Conservation (phyloP, 345 rosid genomes). For the Hypericum perforatum region DNA sequence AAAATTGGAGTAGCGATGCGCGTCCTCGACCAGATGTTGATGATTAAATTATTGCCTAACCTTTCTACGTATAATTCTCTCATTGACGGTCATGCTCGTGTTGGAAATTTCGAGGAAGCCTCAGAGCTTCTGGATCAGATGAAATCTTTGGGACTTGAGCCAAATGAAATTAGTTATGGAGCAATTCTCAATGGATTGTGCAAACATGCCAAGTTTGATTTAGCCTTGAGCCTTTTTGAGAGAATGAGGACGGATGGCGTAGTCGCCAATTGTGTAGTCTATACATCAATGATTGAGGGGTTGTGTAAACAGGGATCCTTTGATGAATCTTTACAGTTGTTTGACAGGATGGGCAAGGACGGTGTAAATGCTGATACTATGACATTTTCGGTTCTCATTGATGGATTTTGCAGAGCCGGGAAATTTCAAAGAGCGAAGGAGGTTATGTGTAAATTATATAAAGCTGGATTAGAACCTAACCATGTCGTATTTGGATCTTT, state of each 20-base stretch:
- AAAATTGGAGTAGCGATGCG: constrained; percentile 46
- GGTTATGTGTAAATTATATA: constrained; percentile 54
- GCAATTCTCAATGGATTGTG: constrained; percentile 62
- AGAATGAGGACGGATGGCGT: constrained; percentile 53
- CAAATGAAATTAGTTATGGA: constrained; percentile 60
- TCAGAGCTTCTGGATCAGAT: constrained; percentile 46
- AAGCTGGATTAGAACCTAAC: constrained; percentile 55
- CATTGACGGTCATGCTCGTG: constrained; percentile 48
- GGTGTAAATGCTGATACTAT: constrained; percentile 56
- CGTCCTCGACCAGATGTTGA: constrained; percentile 58
- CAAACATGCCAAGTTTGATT: constrained; percentile 47
- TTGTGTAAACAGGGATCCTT: constrained; percentile 53
- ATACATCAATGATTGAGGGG: constrained; percentile 68
- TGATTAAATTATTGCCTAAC: constrained; percentile 44
- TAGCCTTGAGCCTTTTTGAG: constrained; percentile 48
- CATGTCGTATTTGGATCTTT: constrained; percentile 44
- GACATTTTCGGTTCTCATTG: constrained; percentile 67
- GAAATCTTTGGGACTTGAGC: constrained; percentile 41
- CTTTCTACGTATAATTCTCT: constrained; percentile 56
- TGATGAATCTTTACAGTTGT: constrained; percentile 48
- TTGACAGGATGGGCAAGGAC: constrained; percentile 47
- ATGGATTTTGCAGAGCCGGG: constrained; percentile 58
- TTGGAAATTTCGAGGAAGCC: constrained; percentile 52
- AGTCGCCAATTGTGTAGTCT: constrained; percentile 40
- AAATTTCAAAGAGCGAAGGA: constrained; percentile 39